A percentile compares a stretch with the other conserved stretches of the same genome.
phyloP scores from a whole-genome alignment of 306 rosid genomes.

The Phaseolus lunatus region DNA sequence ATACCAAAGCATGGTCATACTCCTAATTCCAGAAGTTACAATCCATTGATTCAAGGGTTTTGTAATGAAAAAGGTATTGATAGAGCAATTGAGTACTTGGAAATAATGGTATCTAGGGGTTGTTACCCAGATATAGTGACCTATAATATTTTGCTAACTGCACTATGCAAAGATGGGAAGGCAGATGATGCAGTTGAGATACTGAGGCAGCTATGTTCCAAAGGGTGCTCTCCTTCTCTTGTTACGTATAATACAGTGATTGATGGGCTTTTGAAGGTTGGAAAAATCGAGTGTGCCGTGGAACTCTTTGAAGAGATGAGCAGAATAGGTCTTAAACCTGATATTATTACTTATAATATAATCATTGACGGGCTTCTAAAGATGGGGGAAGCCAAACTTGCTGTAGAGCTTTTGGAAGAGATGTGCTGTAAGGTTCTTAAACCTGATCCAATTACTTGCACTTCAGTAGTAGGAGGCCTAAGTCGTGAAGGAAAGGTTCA shows the following conservation, averaged over 20 bases:
- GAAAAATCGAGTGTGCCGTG: slow-evolving; percentile 64
- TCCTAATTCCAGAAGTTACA: slow-evolving; percentile 81
- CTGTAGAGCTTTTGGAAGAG: slow-evolving; percentile 66
- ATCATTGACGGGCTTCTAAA: slow-evolving; percentile 77
- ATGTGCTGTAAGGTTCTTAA: slow-evolving; percentile 71
- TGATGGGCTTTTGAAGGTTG: slow-evolving; percentile 81
- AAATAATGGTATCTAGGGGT: slow-evolving; percentile 75
- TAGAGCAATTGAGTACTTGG: slow-evolving; percentile 71
- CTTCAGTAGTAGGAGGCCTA: slow-evolving; percentile 80
- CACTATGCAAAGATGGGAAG: slow-evolving; percentile 79
- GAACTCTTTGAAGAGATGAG: slow-evolving; percentile 71
- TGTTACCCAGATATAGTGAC: slow-evolving; percentile 86
- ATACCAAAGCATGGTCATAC: slow-evolving; percentile 77
- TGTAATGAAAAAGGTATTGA: slow-evolving; percentile 78
- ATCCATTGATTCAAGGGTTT: slow-evolving; percentile 77
- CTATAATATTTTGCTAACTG: slow-evolving; percentile 79
- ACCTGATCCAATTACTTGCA: slow-evolving; percentile 78
- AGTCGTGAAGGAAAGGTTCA: slow-evolving; percentile 75
- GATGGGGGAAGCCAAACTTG: slow-evolving; percentile 66
- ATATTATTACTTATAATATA: not conserved
- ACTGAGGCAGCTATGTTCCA: slow-evolving; percentile 70
- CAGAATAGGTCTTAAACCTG: slow-evolving; percentile 54
- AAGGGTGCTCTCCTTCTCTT: slow-evolving; percentile 75
- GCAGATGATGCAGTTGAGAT: slow-evolving; percentile 77
- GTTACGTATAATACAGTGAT: slow-evolving; percentile 77